Base-by-base conservation (phyloP, 345 rosid species). In the Lagerstroemia speciosa region DNA sequence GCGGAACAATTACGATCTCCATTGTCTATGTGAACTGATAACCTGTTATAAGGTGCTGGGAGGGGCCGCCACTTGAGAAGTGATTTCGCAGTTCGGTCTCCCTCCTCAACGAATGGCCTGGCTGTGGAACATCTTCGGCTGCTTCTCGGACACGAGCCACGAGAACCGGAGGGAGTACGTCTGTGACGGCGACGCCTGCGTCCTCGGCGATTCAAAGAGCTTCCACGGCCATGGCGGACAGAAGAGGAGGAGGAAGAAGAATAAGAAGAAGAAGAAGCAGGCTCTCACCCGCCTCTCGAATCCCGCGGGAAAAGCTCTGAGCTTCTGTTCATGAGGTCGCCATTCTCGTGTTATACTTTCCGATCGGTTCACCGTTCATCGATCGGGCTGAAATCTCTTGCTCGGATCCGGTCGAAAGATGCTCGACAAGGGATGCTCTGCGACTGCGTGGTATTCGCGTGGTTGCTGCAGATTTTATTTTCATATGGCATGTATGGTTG, bases 161-260 rank as follows among this genome's bases (percentile, higher is more conserved):
- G 27, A 26, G 34, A 27, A 63, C 40, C 57, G 72, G 16, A 76
- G 71, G 48, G 31, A 37, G 6, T 72, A 73, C 31, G 73, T 78
- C 0, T 84, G 88, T 65, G 32, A 78, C 26, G 86, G 86, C 1
- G 84, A 80, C 32, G 80, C 71, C 27, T 84, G 88, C 36, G 71
- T 75, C 29, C 73, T 78, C 8, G 69, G 41, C 8, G 62, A 62
- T 29, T 26, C 30, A 61, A 77, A 65, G 48, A 48, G 40, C 11
- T 26, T 26, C 1, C 70, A 48, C 43, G 50, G 52, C 45, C n/a
- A 16, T 9, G 57, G 26, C 29, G 0, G 29, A n/a, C n/a, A n/a
- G n/a, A n/a, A n/a, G n/a, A n/a, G n/a, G n/a, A n/a, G n/a, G n/a
- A n/a, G n/a, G n/a, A n/a, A n/a, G n/a, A n/a, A n/a, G n/a, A n/a